Evolutionary conservation across 2,329 filamentous ascomycete genomes (phyloP).

Genomic region (Coniochaeta sp.): DNA sequence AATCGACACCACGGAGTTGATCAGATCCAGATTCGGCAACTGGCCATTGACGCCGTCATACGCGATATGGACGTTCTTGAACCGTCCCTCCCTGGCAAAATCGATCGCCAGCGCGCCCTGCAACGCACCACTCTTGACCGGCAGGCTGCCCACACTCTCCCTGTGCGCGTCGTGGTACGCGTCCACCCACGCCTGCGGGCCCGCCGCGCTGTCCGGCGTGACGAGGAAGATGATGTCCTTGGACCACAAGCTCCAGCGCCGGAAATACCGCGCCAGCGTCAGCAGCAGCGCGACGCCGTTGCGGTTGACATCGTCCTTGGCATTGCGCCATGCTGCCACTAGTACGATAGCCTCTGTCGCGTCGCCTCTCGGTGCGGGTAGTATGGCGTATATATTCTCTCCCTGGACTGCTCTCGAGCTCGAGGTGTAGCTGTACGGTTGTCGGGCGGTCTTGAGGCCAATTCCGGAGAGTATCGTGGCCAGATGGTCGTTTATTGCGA

Average conservation of each 20-base stretch:
- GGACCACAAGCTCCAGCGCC: constrained; percentile 96
- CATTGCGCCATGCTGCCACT: constrained; percentile 81
- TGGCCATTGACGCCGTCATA: constrained; percentile 97
- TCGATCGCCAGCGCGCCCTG: constrained; percentile 93
- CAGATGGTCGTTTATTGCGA: constrained; percentile 56
- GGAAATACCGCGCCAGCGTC: constrained; percentile 89
- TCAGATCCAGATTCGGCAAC: constrained; percentile 87
- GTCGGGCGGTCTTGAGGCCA: constrained; percentile 79
- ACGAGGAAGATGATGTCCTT: constrained; percentile 96
- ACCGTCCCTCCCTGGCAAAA: constrained; percentile 77
- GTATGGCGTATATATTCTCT: constrained; percentile 87
- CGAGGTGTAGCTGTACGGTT: constrained; percentile 79
- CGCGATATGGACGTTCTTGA: constrained; percentile 81
- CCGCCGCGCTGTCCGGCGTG: constrained; percentile 79
- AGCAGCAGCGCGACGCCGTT: constrained; percentile 83
- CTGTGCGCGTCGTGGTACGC: constrained; percentile 88
- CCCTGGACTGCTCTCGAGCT: constrained; percentile 67
- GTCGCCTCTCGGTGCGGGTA: constrained; percentile 89
- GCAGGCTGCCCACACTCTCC: constrained; percentile 62
- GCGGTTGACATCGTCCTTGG: constrained; percentile 69
- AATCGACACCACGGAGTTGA: constrained; percentile 88
- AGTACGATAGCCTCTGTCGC: constrained; percentile 95
- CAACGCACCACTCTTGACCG: constrained; percentile 85
- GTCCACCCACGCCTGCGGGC: constrained; percentile 94
- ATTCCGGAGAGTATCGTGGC: constrained; percentile 68